phyloP scores from a whole-genome alignment of 768 basidiomycete genomes.

The Trametes villosa region DNA sequence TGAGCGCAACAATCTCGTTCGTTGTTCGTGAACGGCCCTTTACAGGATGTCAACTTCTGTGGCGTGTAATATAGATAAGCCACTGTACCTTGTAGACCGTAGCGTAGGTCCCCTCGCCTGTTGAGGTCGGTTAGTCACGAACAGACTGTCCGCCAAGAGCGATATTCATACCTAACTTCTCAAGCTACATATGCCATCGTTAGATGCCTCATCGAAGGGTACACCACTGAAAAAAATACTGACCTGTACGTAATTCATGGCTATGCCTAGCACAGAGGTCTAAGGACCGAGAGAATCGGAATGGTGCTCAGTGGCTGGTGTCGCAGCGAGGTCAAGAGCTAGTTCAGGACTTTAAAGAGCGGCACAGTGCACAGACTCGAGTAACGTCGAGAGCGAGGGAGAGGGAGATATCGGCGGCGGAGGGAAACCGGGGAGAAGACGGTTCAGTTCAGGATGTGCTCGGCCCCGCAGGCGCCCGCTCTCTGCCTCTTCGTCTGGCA shows the following conservation, averaged over 20 bases:
- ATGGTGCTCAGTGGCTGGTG: not conserved
- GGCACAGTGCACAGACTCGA: not conserved
- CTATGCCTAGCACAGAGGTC: not conserved
- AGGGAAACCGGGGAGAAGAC: not conserved
- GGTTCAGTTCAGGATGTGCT: slow-evolving; percentile 9
- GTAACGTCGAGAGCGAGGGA: not conserved
- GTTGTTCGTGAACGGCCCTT: slow-evolving; percentile 95
- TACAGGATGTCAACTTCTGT: slow-evolving; percentile 6
- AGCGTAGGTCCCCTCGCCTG: slow-evolving; percentile 92
- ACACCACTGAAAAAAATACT: slow-evolving; percentile 11
- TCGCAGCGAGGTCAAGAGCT: not conserved
- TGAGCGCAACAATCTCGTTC: slow-evolving; percentile 98
- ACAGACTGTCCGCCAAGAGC: not conserved
- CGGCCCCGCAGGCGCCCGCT: not conserved
- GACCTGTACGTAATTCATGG: slow-evolving; percentile 66
- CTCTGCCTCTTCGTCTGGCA: not conserved
- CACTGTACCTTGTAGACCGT: slow-evolving; percentile 91
- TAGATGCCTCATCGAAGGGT: not conserved
- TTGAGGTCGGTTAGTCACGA: slow-evolving; percentile 9
- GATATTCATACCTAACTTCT: slow-evolving; percentile 67
- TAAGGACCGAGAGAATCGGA: not conserved
- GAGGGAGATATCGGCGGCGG: not conserved
- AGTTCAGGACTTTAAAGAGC: not conserved
- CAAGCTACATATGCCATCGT: slow-evolving; percentile 54
- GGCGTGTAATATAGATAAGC: slow-evolving; percentile 10